Base-by-base conservation (phyloP, 257 asterid genomes). In the Forsythia suspensa region DNA sequence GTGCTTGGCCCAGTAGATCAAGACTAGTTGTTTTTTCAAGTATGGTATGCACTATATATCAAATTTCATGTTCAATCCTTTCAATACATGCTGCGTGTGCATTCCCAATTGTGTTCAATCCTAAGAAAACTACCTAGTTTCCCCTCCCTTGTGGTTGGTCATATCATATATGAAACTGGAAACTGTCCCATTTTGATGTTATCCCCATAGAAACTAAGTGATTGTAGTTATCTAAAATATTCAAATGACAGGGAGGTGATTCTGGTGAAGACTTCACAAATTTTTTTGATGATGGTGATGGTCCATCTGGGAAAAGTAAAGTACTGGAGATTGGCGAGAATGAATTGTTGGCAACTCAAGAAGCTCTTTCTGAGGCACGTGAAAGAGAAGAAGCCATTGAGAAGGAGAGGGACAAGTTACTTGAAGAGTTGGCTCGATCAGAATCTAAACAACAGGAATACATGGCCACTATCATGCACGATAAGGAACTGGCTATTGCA, bases 361-460 rank as follows among this genome's bases (percentile, higher is more conserved):
- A 80, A 55, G 82, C 83, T 76, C 81, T 80, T 9, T 75, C 84
- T 61, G 84, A 73, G 68, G 82, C 78, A 13, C 75, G 63, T 9
- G 82, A 75, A 59, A 85, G 84, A 80, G 79, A 73, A 66, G 80
- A 76, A 63, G 70, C 82, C 51, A 72, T 80, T 41, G 84, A 76
- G 69, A 80, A 65, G 72, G 84, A 85, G 79, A 76, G 86, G 48
- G 84, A 82, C 71, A 77, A 75, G 40, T 80, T 85, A 57, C 81
- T 82, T 48, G 84, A 85, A 63, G 81, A 85, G 70, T 80, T 85
- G 72, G 88, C 79, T 77, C 74, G 51, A 68, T 74, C 84, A 18
- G 82, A 73, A 71, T 83, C 83, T 55, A 85, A 71, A 71, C 88
- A 85, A 66, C 77, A 82, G 79, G 86, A 85, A 69, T 82, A 79